A percentile compares a stretch with the other conserved stretches of the same genome.
phyloP scores from a whole-genome alignment of 805 yeast genomes.

The Metschnikowia colocasiae region DNA sequence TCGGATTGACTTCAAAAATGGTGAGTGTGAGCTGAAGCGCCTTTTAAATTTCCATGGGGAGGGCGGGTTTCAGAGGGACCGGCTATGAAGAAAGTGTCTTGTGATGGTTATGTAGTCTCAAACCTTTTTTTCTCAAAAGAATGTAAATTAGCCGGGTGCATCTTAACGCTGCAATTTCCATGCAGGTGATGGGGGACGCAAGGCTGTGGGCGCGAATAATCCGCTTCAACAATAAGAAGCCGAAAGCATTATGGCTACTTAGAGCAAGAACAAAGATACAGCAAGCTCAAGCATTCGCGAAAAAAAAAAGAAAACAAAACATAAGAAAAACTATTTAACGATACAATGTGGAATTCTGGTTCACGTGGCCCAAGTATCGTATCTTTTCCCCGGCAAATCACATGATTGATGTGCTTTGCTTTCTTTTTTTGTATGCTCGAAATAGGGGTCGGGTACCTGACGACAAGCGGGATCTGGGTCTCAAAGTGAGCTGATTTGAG shows the following conservation, averaged over 20 bases:
- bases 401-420: neutral
- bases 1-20: neutral
- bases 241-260: neutral
- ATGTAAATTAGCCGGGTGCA: neutral
- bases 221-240: neutral
- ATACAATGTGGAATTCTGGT: neutral
- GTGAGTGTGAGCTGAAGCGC: neutral
- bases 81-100: neutral
- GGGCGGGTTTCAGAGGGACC: neutral
- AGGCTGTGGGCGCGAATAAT: conserved; percentile 1
- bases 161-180: neutral
- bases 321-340: too few species aligned
- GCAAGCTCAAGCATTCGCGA: neutral
- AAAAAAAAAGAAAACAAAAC: neutral
- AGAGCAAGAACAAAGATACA: neutral
- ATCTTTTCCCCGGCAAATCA: neutral
- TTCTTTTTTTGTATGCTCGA: neutral
- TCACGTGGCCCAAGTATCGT: neutral
- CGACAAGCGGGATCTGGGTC: too few species aligned
- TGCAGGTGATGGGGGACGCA: neutral
- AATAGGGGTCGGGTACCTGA: neutral
- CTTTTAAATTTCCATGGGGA: neutral
- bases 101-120: neutral
- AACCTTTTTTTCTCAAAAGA: neutral
- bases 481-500: too few species aligned